Conservation (phyloP, 371 early-diverging fungal species). For the Blakeslea trispora region DNA sequence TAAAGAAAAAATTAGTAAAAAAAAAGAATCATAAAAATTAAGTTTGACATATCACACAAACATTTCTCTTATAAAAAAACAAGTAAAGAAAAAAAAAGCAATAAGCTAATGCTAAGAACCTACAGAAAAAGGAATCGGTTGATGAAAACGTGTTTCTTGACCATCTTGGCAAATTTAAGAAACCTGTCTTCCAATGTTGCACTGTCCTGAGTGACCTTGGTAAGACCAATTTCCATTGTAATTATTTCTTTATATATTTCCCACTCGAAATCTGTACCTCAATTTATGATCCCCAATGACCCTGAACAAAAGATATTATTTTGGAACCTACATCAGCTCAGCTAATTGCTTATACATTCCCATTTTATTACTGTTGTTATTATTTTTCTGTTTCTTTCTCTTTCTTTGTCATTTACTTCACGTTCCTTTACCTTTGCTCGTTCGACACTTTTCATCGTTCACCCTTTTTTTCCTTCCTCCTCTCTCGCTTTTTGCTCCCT, state of each 20-base stretch:
- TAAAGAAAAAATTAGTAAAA: background rate
- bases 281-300: background rate
- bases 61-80: background rate
- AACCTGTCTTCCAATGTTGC: background rate
- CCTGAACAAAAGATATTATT: background rate
- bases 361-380: too few species aligned
- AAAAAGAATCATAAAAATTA: constrained; percentile 1
- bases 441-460: background rate
- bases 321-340: too few species aligned
- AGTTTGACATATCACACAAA: background rate
- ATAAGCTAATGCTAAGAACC: background rate
- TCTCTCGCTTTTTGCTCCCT: constrained; percentile 6
- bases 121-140: background rate
- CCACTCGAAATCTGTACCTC: too few species aligned
- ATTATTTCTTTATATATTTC: background rate
- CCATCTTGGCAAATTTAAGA: background rate
- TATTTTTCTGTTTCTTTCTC: too few species aligned
- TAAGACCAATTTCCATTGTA: background rate
- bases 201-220: background rate
- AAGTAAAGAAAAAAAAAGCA: background rate
- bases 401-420: background rate
- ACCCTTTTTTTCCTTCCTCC: background rate
- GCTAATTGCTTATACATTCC: too few species aligned
- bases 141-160: background rate
- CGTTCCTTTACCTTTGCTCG: background rate